A percentile compares a stretch with the other conserved stretches of the same genome.
Conservation (phyloP, 768 basidiomycete genomes). For the Russula griseocarnosa region DNA sequence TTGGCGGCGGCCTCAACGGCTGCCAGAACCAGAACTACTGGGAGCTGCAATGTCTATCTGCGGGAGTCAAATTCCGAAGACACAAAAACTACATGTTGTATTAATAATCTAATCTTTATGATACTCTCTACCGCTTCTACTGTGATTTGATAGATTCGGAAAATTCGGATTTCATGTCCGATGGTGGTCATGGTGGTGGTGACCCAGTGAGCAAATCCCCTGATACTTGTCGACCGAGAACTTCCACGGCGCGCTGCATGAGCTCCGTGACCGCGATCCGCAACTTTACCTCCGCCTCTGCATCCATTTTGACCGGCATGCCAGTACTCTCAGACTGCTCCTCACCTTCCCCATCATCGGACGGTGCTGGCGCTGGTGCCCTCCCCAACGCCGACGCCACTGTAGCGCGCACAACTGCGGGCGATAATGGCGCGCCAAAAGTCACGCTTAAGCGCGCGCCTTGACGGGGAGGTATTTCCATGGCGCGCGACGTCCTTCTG, state of each 20-base stretch:
- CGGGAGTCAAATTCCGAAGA: too few relatives aligned
- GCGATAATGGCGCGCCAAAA: conserved; percentile 75
- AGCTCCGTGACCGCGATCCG: conserved; percentile 35
- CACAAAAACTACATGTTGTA: too few relatives aligned
- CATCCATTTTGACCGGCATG: not conserved
- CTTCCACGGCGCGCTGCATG: conserved; percentile 34
- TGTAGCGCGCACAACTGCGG: too few relatives aligned
- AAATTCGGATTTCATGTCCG: too few relatives aligned
- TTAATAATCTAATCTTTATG: too few relatives aligned
- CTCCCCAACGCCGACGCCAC: conserved; percentile 7
- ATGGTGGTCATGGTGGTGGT: too few relatives aligned
- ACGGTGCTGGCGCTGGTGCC: too few relatives aligned
- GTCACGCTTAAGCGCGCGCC: conserved; percentile 67
- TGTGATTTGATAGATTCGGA: too few relatives aligned
- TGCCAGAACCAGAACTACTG: too few relatives aligned
- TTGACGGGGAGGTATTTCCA: conserved; percentile 59
- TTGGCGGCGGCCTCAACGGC: too few relatives aligned
- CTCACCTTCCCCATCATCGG: not conserved
- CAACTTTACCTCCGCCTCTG: conserved; percentile 15
- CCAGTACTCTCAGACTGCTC: conserved; percentile 4
- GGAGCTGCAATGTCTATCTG: too few relatives aligned
- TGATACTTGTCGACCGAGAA: conserved; percentile 30
- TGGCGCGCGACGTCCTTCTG: conserved; percentile 74
- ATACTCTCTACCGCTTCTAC: too few relatives aligned
- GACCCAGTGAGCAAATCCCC: conserved; percentile 18